phyloP scores from a whole-genome alignment of 495 filamentous ascomycete genomes.

The Venustampulla echinocandica region DNA sequence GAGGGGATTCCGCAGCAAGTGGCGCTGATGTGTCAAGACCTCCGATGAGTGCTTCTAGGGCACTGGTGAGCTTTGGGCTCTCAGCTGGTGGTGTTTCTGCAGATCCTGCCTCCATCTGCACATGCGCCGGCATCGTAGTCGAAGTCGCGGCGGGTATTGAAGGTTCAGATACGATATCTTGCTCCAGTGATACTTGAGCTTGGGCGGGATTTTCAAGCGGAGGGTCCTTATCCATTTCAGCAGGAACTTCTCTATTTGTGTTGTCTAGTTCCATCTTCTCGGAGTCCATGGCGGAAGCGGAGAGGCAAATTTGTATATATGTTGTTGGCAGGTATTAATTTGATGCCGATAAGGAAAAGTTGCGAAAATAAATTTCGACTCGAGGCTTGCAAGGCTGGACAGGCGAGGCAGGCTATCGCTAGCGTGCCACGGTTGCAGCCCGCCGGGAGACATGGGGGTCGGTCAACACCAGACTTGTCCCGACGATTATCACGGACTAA shows the following conservation, averaged over 20 bases:
- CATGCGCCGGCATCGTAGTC: too few relatives aligned
- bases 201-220: background rate
- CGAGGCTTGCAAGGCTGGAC: too few relatives aligned
- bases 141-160: background rate
- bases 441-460: too few relatives aligned
- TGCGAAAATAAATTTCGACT: too few relatives aligned
- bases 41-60: slow-evolving; percentile 37
- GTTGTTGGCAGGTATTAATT: too few relatives aligned
- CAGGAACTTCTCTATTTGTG: slow-evolving; percentile 1
- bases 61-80: slow-evolving; percentile 29
- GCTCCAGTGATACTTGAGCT: background rate
- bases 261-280: slow-evolving; percentile 11
- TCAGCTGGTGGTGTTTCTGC: background rate
- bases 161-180: background rate
- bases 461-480: too few relatives aligned
- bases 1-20: background rate
- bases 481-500: too few relatives aligned
- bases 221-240: slow-evolving; percentile 2
- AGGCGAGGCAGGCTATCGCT: too few relatives aligned
- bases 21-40: slow-evolving; percentile 24
- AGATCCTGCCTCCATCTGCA: background rate
- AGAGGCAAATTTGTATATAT: background rate
- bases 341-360: too few relatives aligned
- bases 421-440: too few relatives aligned
- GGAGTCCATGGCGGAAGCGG: slow-evolving; percentile 2